phyloP scores from a whole-genome alignment of 768 basidiomycete species.

The Hericium rajendrae region DNA sequence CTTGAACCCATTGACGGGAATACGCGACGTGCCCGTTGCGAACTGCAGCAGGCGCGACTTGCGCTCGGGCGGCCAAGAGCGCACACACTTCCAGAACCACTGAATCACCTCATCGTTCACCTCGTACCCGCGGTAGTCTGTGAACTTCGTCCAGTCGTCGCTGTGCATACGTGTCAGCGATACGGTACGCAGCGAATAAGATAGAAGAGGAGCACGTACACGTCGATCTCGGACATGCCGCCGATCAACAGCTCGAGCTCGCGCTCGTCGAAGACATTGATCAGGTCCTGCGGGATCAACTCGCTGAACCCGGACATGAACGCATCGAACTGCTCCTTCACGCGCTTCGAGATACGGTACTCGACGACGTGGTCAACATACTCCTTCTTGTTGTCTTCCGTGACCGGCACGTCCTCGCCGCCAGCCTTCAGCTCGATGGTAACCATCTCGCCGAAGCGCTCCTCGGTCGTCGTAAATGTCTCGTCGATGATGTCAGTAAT shows the following conservation, averaged over 20 bases:
- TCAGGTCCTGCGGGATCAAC: constrained; percentile 92
- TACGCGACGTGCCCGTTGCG: constrained; percentile 92
- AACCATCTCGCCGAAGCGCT: constrained; percentile 97
- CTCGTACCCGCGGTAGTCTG: constrained; percentile 95
- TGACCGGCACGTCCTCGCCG: constrained; percentile 79
- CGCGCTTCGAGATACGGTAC: constrained; percentile 94
- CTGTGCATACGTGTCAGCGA: constrained; percentile 25
- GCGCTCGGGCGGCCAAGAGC: constrained; percentile 95
- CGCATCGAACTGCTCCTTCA: constrained; percentile 97
- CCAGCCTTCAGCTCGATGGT: constrained; percentile 91
- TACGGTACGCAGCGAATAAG: background rate
- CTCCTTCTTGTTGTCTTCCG: constrained; percentile 97
- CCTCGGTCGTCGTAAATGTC: constrained; percentile 94
- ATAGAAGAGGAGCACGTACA: constrained; percentile 43
- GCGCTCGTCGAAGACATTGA: constrained; percentile 98
- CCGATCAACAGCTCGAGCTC: constrained; percentile 96
- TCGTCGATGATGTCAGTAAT: constrained; percentile 98
- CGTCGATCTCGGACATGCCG: constrained; percentile 99
- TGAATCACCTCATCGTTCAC: constrained; percentile 94
- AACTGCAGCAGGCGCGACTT: constrained; percentile 95
- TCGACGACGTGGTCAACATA: constrained; percentile 93
- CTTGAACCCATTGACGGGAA: constrained; percentile 98
- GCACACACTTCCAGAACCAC: constrained; percentile 99
- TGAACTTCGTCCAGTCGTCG: constrained; percentile 99
- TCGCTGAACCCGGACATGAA: constrained; percentile 99